Evolutionary conservation across 345 rosid genomes (phyloP).

Genomic region (Linum tenue): DNA sequence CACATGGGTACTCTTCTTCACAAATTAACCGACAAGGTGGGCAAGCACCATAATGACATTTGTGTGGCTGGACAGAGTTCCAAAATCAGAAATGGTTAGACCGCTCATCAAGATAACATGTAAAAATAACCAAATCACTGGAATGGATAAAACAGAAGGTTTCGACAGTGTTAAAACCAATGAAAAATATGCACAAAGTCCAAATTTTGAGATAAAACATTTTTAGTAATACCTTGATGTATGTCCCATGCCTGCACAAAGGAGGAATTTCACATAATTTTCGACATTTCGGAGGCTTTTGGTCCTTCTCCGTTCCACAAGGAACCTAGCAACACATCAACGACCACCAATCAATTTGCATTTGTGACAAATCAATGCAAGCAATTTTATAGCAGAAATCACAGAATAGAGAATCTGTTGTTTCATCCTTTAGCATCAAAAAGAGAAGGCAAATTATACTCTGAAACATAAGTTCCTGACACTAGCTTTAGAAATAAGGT

Average conservation of each 20-base stretch:
- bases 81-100: constrained; percentile 3
- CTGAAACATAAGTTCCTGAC: background rate
- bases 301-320: constrained; percentile 88
- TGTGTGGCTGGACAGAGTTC: constrained; percentile 55
- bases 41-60: constrained; percentile 92
- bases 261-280: constrained; percentile 52
- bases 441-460: too few species aligned
- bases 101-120: constrained; percentile 8
- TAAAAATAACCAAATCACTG: constrained; percentile 5
- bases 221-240: constrained; percentile 44
- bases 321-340: constrained; percentile 58
- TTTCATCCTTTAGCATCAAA: background rate
- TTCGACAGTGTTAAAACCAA: background rate
- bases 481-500: background rate
- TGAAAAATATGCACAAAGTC: constrained; percentile 6
- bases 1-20: constrained; percentile 79
- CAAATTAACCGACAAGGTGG: constrained; percentile 70
- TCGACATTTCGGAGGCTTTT: constrained; percentile 85
- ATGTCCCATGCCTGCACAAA: constrained; percentile 67
- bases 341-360: background rate
- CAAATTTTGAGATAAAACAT: background rate
- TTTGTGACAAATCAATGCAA: background rate
- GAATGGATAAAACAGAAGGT: background rate
- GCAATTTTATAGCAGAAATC: background rate
- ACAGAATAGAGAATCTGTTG: background rate